Base-by-base conservation (phyloP, 805 yeast species). In the Pichia deserticola region DNA sequence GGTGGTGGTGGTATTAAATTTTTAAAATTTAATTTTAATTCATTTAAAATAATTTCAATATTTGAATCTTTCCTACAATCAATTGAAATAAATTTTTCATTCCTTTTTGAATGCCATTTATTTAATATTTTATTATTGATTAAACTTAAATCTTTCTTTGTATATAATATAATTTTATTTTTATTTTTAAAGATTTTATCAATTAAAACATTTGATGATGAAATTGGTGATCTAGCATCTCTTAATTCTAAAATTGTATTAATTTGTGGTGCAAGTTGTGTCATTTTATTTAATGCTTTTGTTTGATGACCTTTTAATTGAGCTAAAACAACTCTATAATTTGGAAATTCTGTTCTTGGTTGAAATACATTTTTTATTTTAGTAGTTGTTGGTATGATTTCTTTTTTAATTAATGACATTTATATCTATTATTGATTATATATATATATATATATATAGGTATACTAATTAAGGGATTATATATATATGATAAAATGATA, bases 271-370 rank as follows among this genome's bases (percentile, higher is more conserved):
- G 92, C 79, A 33, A 88, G 63, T 36, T 76, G 78, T 12, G 80
- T 75, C 69, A 90, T 79, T 52, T 70, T 75, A 43, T 79, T 76
- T 32, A 92, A 69, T 0, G 97, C 96, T 53, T 80, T 82, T 53
- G 81, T 79, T 59, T 92, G 98, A 62, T 90, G 97, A 11, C 97
- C 97, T 58, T 88, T 88, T 68, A 89, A 89, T 63, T 86, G 89
- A 1, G 93, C 81, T 25, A 84, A 66, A 1, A 81, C 73, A 12
- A 89, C 77, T 45, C 79, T 78, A 62, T 85, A 85, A 12, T 75
- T 73, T 1, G 97, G 96, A 58, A 90, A 90, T n/a, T 65, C 62
- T 36, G 69, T 60, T 45, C 97, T 67, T 1, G 97, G 96, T 12
- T 75, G 62, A 60, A 89, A 89, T 33, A 20, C 11, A 8, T 29